Evolutionary conservation across 495 filamentous ascomycete species (phyloP).

Genomic region (Lophium mytilinum): DNA sequence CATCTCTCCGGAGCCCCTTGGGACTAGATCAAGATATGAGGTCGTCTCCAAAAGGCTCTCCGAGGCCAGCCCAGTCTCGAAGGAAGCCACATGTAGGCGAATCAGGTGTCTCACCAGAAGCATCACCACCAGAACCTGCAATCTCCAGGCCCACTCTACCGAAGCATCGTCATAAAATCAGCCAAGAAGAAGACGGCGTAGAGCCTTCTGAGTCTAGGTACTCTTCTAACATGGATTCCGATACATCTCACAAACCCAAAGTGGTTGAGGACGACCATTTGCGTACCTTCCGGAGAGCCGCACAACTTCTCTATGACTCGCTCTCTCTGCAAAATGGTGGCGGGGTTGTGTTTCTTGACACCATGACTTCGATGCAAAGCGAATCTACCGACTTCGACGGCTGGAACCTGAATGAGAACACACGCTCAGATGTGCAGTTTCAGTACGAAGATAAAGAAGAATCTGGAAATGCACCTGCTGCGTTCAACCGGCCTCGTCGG

Average conservation of each 20-base stretch:
- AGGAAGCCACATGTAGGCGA: not conserved
- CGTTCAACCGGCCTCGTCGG: not conserved
- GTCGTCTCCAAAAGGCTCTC: not conserved
- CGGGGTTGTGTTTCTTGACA: slow-evolving; percentile 44
- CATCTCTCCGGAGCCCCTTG: not conserved
- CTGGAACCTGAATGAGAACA: not conserved
- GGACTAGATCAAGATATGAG: not conserved
- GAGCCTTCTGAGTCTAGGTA: not conserved
- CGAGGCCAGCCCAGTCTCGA: not conserved
- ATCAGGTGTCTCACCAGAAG: not conserved
- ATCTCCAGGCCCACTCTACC: not conserved
- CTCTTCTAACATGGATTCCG: not conserved
- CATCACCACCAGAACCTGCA: not conserved
- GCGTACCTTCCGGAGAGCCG: slow-evolving; percentile 45
- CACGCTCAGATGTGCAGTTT: not conserved
- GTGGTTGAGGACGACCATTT: not conserved
- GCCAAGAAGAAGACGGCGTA: not conserved
- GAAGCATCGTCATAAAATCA: not conserved
- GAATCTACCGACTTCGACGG: not conserved
- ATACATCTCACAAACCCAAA: not conserved
- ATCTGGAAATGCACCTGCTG: not conserved
- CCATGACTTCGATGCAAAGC: not conserved
- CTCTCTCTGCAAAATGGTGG: slow-evolving; percentile 44
- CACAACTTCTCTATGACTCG: slow-evolving; percentile 49
- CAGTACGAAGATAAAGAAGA: no score